Evolutionary conservation across 2,329 filamentous ascomycete genomes (phyloP).

Genomic region (Amylocarpus encephaloides): DNA sequence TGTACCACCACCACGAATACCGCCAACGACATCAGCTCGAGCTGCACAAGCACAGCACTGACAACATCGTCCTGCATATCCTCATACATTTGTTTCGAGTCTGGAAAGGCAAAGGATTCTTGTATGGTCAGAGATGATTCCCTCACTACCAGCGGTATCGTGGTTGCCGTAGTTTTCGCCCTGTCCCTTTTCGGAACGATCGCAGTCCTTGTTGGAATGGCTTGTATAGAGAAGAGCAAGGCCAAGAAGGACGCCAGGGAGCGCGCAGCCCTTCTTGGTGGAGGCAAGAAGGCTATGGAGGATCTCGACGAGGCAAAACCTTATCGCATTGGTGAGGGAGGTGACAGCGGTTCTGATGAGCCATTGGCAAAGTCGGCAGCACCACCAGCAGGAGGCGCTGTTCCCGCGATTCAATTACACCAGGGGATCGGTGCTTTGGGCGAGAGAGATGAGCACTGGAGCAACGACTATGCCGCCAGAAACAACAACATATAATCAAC

Average conservation of each 20-base stretch:
- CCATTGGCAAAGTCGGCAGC: slow-evolving; percentile 12
- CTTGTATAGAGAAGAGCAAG: slow-evolving; percentile 8
- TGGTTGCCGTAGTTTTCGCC: slow-evolving; percentile 21
- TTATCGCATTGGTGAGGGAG: slow-evolving; percentile 7
- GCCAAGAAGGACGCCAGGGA: slow-evolving; percentile 6
- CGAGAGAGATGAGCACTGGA: slow-evolving; percentile 7
- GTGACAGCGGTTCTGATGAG: slow-evolving; percentile 10
- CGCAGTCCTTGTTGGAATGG: slow-evolving; percentile 9
- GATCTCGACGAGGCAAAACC: slow-evolving; percentile 12
- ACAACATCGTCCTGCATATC: slow-evolving; percentile 16
- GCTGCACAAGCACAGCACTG: slow-evolving; percentile 15
- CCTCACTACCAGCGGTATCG: slow-evolving; percentile 20
- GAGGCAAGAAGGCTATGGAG: slow-evolving; percentile 5
- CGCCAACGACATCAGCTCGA: slow-evolving; percentile 3
- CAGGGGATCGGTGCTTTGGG: slow-evolving; percentile 15
- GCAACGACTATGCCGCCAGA: slow-evolving; percentile 2
- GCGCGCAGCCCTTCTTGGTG: slow-evolving; percentile 1
- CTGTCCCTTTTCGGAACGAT: slow-evolving; percentile 14
- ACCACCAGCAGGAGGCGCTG: slow-evolving; percentile 7
- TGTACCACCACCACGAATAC: slow-evolving; percentile 5
- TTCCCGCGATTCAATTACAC: slow-evolving; percentile 14
- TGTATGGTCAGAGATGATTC: slow-evolving; percentile 22
- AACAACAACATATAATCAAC: too few species aligned
- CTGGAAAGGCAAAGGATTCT: slow-evolving; percentile 1
- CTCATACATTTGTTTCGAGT: slow-evolving; percentile 18